A percentile compares a stretch with the other conserved stretches of the same genome.
phyloP scores from a whole-genome alignment of 805 yeast species.

The Zygoascus biomembranicola region DNA sequence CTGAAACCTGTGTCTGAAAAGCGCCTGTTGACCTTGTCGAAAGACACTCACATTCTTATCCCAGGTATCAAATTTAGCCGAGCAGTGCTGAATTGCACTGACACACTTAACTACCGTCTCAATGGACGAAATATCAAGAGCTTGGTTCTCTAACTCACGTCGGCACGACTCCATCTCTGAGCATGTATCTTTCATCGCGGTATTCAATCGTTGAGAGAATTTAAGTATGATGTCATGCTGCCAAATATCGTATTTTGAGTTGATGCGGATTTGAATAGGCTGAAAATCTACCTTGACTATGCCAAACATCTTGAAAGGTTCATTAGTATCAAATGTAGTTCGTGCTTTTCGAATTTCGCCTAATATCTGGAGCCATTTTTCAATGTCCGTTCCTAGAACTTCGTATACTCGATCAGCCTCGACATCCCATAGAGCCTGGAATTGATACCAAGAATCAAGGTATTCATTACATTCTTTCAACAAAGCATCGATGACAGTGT shows the following conservation, averaged over 20 bases:
- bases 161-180: conserved; percentile 29
- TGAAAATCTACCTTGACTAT: conserved; percentile 38
- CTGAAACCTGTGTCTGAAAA: conserved; percentile 38
- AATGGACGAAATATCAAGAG: conserved; percentile 33
- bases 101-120: conserved; percentile 33
- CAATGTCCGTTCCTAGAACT: conserved; percentile 30
- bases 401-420: conserved; percentile 34
- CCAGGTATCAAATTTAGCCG: conserved; percentile 21
- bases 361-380: conserved; percentile 42
- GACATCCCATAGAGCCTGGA: conserved; percentile 56
- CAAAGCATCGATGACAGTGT: conserved; percentile 29
- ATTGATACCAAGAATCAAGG: conserved; percentile 42
- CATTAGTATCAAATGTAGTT: conserved; percentile 43
- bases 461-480: conserved; percentile 31
- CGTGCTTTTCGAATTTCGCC: conserved; percentile 38
- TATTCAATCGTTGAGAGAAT: conserved; percentile 35
- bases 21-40: conserved; percentile 33
- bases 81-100: conserved; percentile 30
- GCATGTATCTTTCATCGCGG: conserved; percentile 27
- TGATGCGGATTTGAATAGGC: conserved; percentile 45
- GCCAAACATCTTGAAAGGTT: conserved; percentile 35
- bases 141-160: conserved; percentile 30
- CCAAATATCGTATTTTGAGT: conserved; percentile 51
- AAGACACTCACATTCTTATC: conserved; percentile 17
- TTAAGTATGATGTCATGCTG: conserved; percentile 37